A percentile compares a stretch with the other conserved stretches of the same genome.
Evolutionary conservation across 495 filamentous ascomycete species (phyloP).

Genomic region (Aspergillus carlsbadensis): DNA sequence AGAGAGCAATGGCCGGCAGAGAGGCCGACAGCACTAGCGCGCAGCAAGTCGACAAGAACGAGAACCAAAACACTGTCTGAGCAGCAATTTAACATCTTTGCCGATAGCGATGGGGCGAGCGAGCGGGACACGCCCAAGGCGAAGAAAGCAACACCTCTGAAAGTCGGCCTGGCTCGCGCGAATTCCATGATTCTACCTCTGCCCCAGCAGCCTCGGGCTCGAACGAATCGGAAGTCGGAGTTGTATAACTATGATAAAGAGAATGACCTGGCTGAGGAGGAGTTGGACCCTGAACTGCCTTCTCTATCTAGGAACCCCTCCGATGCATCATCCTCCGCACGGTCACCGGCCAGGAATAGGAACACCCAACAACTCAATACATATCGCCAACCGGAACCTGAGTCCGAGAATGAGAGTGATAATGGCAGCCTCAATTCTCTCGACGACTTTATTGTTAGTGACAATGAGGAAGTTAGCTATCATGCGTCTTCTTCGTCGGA

Average conservation of each 20-base stretch:
- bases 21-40: conserved; percentile 6
- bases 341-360: conserved; percentile 24
- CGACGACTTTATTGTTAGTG: conserved; percentile 48
- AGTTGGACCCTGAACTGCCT: conserved; percentile 15
- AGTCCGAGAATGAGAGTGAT: conserved; percentile 22
- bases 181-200: conserved; percentile 38
- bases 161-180: conserved; percentile 25
- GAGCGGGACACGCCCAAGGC: conserved; percentile 24
- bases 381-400: conserved; percentile 16
- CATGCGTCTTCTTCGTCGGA: conserved; percentile 35
- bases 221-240: conserved; percentile 28
- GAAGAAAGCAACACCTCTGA: conserved; percentile 28
- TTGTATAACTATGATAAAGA: conserved; percentile 45
- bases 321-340: conserved; percentile 20
- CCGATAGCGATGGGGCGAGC: conserved; percentile 26
- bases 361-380: conserved; percentile 9
- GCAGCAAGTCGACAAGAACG: conserved; percentile 13
- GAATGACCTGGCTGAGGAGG: conserved; percentile 34
- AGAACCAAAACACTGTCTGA: conserved; percentile 17
- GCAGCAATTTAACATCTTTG: conserved; percentile 32
- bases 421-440: conserved; percentile 38
- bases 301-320: conserved; percentile 23
- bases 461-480: conserved; percentile 44
- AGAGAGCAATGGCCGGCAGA: conserved; percentile 13
- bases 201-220: conserved; percentile 22